Evolutionary conservation across 1,284 basidiomycete species (phyloP), one percentile per base, ranked within the genome.

Genomic region (Sphaerobolus stellatus): DNA sequence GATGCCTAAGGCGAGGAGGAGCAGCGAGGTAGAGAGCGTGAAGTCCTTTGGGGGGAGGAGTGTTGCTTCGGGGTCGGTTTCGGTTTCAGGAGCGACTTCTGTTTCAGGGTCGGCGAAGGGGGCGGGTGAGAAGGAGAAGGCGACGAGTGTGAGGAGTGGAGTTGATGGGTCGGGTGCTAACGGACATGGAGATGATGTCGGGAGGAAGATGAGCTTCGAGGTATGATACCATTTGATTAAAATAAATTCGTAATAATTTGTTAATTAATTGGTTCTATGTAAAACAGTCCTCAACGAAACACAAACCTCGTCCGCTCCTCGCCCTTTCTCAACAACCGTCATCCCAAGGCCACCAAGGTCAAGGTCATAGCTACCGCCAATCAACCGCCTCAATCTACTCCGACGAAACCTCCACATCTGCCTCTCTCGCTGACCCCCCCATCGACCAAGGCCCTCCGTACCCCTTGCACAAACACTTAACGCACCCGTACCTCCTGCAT

Each of bases 381-480:
- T 13, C 41, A 14, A 9, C 9, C 41, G 22, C 20, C n/a, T 9
- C 14, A 14, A 13, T 27, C 45, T 22, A 47, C 45, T 22, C 45
- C 27, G 20, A 22, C n/a, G 20, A 29, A 11, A 27, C 16, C n/a
- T n/a, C n/a, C n/a, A n/a, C n/a, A n/a, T n/a, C n/a, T n/a, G n/a
- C n/a, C n/a, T n/a, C n/a, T n/a, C n/a, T n/a, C n/a, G n/a, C n/a
- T n/a, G n/a, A n/a, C n/a, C n/a, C n/a, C n/a, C n/a, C n/a, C n/a
- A n/a, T n/a, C 18, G 48, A n/a, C 1, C 16, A 16, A 7, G 48
- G 31, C 31, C 5, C 25, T 31, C 24, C 34, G 47, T 83, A 82
- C 61, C 78, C 81, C 1, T 68, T 90, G 38, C 66, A 73, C 14
- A 58, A 67, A 6, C 84, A 86, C 64, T 63, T 90, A 25, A 62